Evolutionary conservation across 1,139 yeast species (phyloP).

Genomic region (Candida frijolesensis): DNA sequence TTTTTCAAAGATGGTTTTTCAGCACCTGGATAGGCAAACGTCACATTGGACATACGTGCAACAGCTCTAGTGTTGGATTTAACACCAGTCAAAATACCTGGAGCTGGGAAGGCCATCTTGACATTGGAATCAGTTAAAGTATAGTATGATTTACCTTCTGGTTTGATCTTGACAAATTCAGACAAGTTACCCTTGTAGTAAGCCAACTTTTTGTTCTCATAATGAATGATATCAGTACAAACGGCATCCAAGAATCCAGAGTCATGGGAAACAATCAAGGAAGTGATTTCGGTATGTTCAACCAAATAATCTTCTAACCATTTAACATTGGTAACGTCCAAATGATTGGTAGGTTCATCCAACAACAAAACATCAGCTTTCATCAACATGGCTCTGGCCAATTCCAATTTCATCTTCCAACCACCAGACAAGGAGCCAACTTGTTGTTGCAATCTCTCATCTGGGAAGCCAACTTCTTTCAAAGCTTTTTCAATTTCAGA

Average conservation of each 20-base stretch:
- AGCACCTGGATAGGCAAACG: conserved; percentile 90
- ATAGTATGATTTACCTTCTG: conserved; percentile 95
- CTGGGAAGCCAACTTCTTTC: conserved; percentile 86
- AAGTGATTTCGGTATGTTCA: conserved; percentile 82
- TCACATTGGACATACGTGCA: conserved; percentile 84
- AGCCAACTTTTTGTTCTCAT: conserved; percentile 91
- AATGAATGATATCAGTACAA: conserved; percentile 95
- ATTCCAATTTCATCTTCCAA: conserved; percentile 98
- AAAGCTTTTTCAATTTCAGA: conserved; percentile 78
- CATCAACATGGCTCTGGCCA: conserved; percentile 98
- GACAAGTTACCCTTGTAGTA: conserved; percentile 96
- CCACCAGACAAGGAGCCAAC: conserved; percentile 98
- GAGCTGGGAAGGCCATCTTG: conserved; percentile 98
- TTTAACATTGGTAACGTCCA: conserved; percentile 90
- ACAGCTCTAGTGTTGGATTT: conserved; percentile 94
- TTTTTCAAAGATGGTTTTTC: conserved; percentile 75
- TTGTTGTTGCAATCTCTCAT: conserved; percentile 82
- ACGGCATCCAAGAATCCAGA: conserved; percentile 95
- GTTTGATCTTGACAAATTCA: conserved; percentile 86
- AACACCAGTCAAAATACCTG: conserved; percentile 95
- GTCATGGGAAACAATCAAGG: conserved; percentile 96
- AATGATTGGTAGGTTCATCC: conserved; percentile 98
- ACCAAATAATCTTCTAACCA: conserved; percentile 91
- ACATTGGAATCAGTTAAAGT: conserved; percentile 93
- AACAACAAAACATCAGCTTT: conserved; percentile 91